Evolutionary conservation across 306 rosid species (phyloP).

Genomic region (Rosa lucieae): DNA sequence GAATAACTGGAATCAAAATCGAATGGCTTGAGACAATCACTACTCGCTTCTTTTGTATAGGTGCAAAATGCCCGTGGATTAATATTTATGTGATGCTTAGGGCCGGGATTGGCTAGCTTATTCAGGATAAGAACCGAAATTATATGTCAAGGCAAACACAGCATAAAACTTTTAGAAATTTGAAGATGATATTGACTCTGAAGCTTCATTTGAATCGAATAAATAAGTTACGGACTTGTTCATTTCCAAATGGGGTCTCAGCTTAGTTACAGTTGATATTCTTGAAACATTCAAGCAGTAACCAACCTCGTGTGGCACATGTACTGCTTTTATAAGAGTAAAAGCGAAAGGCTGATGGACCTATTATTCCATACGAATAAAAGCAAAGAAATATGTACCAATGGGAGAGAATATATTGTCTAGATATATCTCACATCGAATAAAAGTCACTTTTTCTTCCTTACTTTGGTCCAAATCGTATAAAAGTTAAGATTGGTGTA

Average conservation of each 20-base stretch:
- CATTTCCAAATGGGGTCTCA: not conserved
- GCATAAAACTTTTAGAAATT: not conserved
- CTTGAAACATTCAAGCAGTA: not conserved
- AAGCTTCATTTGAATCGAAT: not conserved
- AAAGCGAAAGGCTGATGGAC: not conserved
- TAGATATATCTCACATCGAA: not conserved
- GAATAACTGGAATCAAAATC: not conserved
- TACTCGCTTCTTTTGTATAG: not conserved
- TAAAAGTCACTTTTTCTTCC: not conserved
- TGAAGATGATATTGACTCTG: not conserved
- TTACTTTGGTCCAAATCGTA: not conserved
- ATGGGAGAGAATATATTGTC: not conserved
- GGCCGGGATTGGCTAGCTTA: not conserved
- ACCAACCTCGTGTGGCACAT: conserved; percentile 3
- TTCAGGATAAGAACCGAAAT: not conserved
- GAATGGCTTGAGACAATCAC: not conserved
- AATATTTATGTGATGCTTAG: not conserved
- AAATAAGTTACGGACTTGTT: not conserved
- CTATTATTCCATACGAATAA: not conserved
- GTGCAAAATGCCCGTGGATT: not conserved
- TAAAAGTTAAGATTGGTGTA: not conserved
- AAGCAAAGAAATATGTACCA: not conserved
- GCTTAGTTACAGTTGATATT: not conserved
- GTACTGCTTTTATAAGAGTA: not conserved
- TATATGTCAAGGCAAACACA: not conserved